Evolutionary conservation across 441 rosid genomes (phyloP), one percentile per base, ranked within the genome.

Genomic region (Adansonia rubrostipa): DNA sequence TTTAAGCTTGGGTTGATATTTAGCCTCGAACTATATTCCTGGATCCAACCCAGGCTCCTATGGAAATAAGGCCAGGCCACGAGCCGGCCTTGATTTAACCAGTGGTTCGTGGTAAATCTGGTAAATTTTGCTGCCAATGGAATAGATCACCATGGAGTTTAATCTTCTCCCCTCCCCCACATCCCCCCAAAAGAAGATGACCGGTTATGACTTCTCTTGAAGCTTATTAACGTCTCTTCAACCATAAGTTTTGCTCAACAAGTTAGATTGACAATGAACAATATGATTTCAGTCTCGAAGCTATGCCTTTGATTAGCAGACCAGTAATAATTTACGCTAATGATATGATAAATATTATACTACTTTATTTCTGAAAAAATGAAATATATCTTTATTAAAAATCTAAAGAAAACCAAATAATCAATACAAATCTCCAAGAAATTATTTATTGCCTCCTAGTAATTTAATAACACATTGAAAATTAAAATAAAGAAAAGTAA

Each of bases 371-470:
- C 6, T 15, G 48, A 36, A 15, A 36, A 15, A 15, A 36, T 36
- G 48, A 9, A 64, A 64, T 7, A n/a, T 42, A n/a, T 9, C 1
- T 66, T 42, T 17, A 8, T 40, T 44, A 45, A 9, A 44, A 67
- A 45, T 67, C 8, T 45, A 47, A 67, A 3, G 28, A 44, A 17
- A 44, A 44, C 33, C 71, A 44, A 17, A n/a, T 66, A 44, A 56
- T 7, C 28, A 57, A 48, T 74, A 69, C 73, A 60, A 48, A 58
- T 48, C 78, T 63, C n/a, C 64, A 36, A 42, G 19, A 19, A 20
- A 53, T 8, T 73, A 44, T 56, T 28, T 5, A 14, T 15, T 51
- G 6, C 42, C 68, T 24, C 42, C 45, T 2, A 10, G n/a, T 5
- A 40, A 53, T 61, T 53, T 64, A 79, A 42, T 45, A 22, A 54